Conservation (phyloP, 1,284 basidiomycete species). For the Irpex lacteus region DNA sequence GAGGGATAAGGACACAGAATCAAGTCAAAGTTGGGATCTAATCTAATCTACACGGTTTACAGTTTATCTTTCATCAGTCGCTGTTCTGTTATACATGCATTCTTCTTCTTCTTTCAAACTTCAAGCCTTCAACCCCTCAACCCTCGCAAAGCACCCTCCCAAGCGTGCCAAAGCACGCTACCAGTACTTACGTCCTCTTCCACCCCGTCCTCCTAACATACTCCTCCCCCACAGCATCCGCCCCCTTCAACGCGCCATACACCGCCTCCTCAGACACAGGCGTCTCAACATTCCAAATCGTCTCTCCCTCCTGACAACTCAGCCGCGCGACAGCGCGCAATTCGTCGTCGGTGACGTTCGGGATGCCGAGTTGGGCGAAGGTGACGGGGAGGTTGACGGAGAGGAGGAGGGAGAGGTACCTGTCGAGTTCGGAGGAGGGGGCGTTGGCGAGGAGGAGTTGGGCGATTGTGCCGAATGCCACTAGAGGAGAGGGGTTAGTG, state of each 20-base stretch:
- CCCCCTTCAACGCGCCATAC: constrained; percentile 30
- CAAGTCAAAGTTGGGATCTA: no score
- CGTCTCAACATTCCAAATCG: constrained; percentile 33
- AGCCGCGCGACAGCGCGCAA: constrained; percentile 28
- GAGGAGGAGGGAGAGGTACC: constrained; percentile 32
- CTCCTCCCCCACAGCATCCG: constrained; percentile 29
- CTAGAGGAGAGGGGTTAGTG: constrained; percentile 11
- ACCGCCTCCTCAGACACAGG: constrained; percentile 30
- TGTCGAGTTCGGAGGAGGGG: constrained; percentile 26
- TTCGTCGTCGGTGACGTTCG: constrained; percentile 29
- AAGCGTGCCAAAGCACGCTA: background rate
- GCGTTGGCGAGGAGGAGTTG: constrained; percentile 31
- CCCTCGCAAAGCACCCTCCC: background rate
- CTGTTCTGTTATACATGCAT: no score
- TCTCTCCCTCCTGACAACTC: constrained; percentile 29
- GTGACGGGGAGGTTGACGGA: constrained; percentile 32
- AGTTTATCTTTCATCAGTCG: no score
- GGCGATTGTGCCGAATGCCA: constrained; percentile 32
- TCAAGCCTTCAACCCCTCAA: background rate
- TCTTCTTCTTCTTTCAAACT: background rate
- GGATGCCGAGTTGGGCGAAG: constrained; percentile 31
- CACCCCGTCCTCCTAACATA: constrained; percentile 25
- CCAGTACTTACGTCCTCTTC: constrained; percentile 8
- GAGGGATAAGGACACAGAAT: no score
- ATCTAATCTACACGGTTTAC: no score